Base-by-base conservation (phyloP, 2,329 filamentous ascomycete species). In the Leptographium flavum region DNA sequence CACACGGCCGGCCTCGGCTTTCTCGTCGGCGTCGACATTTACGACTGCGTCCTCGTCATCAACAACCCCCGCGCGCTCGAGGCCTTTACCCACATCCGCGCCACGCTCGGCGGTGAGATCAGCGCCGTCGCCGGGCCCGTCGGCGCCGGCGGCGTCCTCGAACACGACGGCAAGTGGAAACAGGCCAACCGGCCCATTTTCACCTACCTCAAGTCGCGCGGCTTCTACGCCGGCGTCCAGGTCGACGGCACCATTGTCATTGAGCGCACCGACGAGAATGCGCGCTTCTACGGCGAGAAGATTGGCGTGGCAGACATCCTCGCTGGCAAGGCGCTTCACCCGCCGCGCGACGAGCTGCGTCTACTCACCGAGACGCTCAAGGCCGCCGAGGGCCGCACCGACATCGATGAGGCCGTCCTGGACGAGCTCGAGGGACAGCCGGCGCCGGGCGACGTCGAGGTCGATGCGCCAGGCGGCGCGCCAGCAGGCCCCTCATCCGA, bases 1-100 rank as follows among this genome's bases (percentile, higher is more conserved):
- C 83, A 90, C 56, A 86, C 84, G 0, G 74, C 85, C 1, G 84
- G 83, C 3, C 73, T 86, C 1, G 87, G 87, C 0, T 86, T 93
- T 57, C 71, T 90, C 48, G 74, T 84, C 1, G 87, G 87, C 13
- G 73, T 90, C 9, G 87, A 93, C 60, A 87, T 93, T 25, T 93
- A 92, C 64, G 87, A 93, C 59, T 90, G 84, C 54, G 84, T 94
- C 5, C 78, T 87, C 22, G 82, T 93, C 32, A 87, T 94, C 61
- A 93, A 93, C 63, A 83, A 75, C 5, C 70, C 74, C 36, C 73
- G 83, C 52, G 86, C 86, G 0, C 67, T 93, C 39, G 75, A 83
- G 17, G 82, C 83, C 0, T 93, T 93, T 60, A 82, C 80, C 49
- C 76, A 76, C 47, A 71, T 84, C 1, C 74, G 86, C 14, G 79